Evolutionary conservation across 139 green algal species (phyloP).

Genomic region (Auxenochlorella pyrenoidosa): DNA sequence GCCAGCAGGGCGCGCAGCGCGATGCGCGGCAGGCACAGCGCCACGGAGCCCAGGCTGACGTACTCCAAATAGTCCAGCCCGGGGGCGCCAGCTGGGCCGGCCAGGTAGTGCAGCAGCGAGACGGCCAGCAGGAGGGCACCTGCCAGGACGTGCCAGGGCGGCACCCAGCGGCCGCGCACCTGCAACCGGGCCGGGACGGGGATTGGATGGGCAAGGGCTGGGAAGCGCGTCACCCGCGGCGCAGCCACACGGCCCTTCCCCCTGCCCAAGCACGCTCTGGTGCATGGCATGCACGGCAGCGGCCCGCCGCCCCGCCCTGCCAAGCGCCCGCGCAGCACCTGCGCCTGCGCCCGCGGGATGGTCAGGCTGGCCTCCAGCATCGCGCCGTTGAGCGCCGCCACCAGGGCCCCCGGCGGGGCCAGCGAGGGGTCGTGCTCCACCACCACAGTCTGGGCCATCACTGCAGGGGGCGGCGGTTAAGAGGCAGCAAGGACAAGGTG

Average conservation of each 20-base stretch:
- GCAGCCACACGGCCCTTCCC: too few relatives aligned
- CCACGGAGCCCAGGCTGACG: conserved; percentile 60
- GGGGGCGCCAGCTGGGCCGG: conserved; percentile 6
- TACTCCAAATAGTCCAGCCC: conserved; percentile 61
- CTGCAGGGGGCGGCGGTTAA: not conserved
- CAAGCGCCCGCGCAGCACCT: not conserved
- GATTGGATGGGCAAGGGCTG: too few relatives aligned
- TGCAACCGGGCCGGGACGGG: not conserved
- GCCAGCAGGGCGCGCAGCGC: conserved; percentile 43
- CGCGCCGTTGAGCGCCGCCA: conserved; percentile 74
- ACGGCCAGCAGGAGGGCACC: conserved; percentile 58
- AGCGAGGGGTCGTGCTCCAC: conserved; percentile 62
- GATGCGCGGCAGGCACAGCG: conserved; percentile 54
- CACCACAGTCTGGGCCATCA: conserved; percentile 70
- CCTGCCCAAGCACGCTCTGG: too few relatives aligned
- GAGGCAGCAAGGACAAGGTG: too few relatives aligned
- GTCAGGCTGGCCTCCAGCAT: conserved; percentile 64
- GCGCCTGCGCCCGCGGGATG: not conserved
- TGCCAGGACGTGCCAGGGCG: conserved; percentile 47
- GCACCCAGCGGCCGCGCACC: conserved; percentile 36
- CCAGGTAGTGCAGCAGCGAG: conserved; percentile 65
- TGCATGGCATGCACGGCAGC: not conserved
- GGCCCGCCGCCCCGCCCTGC: not conserved
- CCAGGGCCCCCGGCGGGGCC: conserved; percentile 54
- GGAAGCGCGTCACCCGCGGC: too few relatives aligned